Evolutionary conservation across 345 rosid species (phyloP).

Genomic region (Euphorbia lathyris): DNA sequence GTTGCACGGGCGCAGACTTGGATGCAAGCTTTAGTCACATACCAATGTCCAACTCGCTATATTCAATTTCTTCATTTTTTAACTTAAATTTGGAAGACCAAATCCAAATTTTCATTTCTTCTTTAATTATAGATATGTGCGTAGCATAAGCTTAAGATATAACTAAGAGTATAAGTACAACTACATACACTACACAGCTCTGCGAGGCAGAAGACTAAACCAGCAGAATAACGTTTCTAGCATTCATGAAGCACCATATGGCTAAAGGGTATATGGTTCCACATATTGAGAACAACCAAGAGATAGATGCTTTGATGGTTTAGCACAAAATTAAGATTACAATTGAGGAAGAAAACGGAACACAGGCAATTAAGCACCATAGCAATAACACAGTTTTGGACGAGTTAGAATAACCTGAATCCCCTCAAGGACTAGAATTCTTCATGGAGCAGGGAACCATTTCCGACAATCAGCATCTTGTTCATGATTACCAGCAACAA

Average conservation of each 20-base stretch:
- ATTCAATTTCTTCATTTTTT: neutral
- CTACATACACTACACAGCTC: neutral
- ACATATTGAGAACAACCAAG: neutral
- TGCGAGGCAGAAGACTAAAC: neutral
- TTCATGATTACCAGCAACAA: slow-evolving; percentile 33
- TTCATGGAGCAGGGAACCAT: slow-evolving; percentile 61
- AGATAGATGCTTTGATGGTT: neutral
- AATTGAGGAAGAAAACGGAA: neutral
- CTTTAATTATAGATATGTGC: neutral
- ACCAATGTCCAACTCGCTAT: neutral
- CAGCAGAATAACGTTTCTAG: neutral
- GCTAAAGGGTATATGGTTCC: too few species aligned
- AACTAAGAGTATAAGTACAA: neutral
- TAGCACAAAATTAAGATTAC: neutral
- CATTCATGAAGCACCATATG: neutral
- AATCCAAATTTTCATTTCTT: neutral
- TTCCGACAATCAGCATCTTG: slow-evolving; percentile 35
- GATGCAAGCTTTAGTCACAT: neutral
- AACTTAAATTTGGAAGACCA: neutral
- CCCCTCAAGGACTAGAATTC: slow-evolving; percentile 82
- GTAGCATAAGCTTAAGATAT: neutral
- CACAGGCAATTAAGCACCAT: neutral
- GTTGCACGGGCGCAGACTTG: neutral
- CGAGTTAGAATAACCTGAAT: slow-evolving; percentile 55
- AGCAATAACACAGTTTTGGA: neutral